Conservation (phyloP, 75 land plant species). For the Cupressus sempervirens region DNA sequence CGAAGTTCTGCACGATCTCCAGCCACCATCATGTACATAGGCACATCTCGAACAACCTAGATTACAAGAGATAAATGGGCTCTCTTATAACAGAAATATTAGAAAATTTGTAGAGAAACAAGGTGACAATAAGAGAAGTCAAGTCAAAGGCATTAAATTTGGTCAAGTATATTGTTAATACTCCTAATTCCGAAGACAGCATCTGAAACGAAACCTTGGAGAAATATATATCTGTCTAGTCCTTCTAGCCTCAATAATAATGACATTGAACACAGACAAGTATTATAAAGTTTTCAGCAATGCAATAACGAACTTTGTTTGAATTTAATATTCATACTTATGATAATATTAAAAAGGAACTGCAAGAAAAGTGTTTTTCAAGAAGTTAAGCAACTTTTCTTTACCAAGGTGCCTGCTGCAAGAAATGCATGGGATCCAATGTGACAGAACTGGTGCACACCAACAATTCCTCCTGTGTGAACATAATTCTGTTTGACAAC, state of each 20-base stretch:
- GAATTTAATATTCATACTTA: background rate
- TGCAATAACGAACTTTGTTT: background rate
- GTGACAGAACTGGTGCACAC: constrained; percentile 83
- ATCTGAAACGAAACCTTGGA: background rate
- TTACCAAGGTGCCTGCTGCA: constrained; percentile 89
- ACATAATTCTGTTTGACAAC: constrained; percentile 48
- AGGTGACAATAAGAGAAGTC: background rate
- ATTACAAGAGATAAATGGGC: constrained; percentile 7
- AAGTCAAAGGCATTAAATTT: background rate
- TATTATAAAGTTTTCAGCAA: background rate
- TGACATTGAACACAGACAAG: background rate
- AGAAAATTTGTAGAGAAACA: background rate
- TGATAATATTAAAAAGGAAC: background rate
- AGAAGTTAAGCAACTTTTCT: background rate
- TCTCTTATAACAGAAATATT: background rate
- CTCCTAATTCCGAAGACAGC: background rate
- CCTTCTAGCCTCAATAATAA: background rate
- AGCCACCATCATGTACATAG: constrained; percentile 87
- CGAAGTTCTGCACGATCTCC: constrained; percentile 95
- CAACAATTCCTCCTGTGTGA: constrained; percentile 82
- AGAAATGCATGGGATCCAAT: constrained; percentile 79
- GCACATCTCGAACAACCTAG: constrained; percentile 86
- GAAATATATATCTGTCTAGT: background rate
- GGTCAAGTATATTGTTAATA: background rate
- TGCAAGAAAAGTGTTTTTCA: background rate